Conservation (phyloP, 2,329 filamentous ascomycete species). For the Monosporascus sp. region DNA sequence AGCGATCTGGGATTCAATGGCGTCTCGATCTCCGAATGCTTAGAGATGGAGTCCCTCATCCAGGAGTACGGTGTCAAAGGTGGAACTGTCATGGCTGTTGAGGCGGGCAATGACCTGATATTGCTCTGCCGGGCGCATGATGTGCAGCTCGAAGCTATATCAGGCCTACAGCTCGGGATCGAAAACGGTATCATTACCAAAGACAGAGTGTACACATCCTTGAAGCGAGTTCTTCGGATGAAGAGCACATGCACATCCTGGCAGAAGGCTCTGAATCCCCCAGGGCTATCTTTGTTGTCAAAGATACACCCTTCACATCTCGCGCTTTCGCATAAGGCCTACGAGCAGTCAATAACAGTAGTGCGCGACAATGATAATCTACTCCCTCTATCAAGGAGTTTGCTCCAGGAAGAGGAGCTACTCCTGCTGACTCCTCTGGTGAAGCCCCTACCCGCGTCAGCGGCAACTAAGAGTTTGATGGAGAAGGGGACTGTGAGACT, state of each 20-base stretch:
- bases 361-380: conserved; percentile 84
- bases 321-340: conserved; percentile 75
- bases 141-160: conserved; percentile 86
- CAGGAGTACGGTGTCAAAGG: conserved; percentile 96
- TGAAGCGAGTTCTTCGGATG: conserved; percentile 70
- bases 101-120: conserved; percentile 89
- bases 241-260: conserved; percentile 85
- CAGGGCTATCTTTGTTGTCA: conserved; percentile 69
- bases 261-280: conserved; percentile 84
- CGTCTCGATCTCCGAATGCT: conserved; percentile 88
- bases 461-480: conserved; percentile 66
- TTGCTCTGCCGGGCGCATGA: conserved; percentile 83
- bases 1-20: conserved; percentile 85
- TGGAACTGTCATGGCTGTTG: conserved; percentile 94
- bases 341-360: conserved; percentile 88
- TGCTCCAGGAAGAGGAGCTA: conserved; percentile 84
- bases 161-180: conserved; percentile 79
- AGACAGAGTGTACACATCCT: conserved; percentile 72
- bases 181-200: conserved; percentile 86
- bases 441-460: conserved; percentile 86
- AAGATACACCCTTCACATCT: conserved; percentile 79
- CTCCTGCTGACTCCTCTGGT: conserved; percentile 82
- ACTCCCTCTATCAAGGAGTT: conserved; percentile 73
- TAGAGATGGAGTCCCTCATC: conserved; percentile 94
- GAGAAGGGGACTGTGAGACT: conserved; percentile 42